Percentiles rank a stretch among this genome's conserved stretches.
These are phyloP conservation scores for Microcyclospora pomicola DNA, from an alignment of 2,329 filamentous ascomycete species.

Conservation along the genomic window DNA sequence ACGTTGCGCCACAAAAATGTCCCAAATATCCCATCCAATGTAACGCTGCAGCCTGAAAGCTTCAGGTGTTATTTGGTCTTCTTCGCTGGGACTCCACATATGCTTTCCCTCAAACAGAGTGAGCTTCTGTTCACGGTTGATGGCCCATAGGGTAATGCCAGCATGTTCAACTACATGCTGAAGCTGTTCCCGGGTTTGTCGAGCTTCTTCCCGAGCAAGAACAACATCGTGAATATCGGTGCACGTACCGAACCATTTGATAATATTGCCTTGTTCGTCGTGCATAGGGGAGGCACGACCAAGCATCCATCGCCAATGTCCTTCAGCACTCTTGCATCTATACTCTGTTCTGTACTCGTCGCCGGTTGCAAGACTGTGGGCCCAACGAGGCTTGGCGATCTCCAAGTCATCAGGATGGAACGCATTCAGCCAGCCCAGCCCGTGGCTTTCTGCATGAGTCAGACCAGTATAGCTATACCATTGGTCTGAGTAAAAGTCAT, in stretches of 20 bases:
- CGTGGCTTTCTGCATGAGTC: conserved; percentile 46
- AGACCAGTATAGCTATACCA: conserved; percentile 72
- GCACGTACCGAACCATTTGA: conserved; percentile 71
- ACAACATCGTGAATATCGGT: conserved; percentile 68
- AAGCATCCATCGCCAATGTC: conserved; percentile 67
- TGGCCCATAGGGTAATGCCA: conserved; percentile 61
- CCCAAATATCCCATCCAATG: conserved; percentile 49
- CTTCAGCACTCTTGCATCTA: conserved; percentile 50
- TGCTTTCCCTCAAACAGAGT: conserved; percentile 55
- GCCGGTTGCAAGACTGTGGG: conserved; percentile 50
- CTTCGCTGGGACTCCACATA: conserved; percentile 18
- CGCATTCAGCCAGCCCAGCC: conserved; percentile 46
- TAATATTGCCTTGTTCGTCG: conserved; percentile 52
- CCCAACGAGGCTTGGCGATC: conserved; percentile 44
- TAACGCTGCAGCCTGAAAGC: conserved; percentile 12
- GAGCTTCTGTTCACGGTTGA: conserved; percentile 47
- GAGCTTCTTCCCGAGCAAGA: conserved; percentile 51
- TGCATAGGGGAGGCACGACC: conserved; percentile 53
- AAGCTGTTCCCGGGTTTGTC: conserved; percentile 55
- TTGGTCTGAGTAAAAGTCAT: conserved; percentile 63
- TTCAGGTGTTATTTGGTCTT: neutral
- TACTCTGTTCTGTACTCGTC: conserved; percentile 59
- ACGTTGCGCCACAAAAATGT: conserved; percentile 38
- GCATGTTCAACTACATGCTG: conserved; percentile 61
- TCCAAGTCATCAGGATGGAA: conserved; percentile 59